A percentile compares a stretch with the other conserved stretches of the same genome.
These are phyloP conservation scores for Panaeolus papilionaceus DNA, from an alignment of 768 basidiomycete species.

Conservation along the genomic window DNA sequence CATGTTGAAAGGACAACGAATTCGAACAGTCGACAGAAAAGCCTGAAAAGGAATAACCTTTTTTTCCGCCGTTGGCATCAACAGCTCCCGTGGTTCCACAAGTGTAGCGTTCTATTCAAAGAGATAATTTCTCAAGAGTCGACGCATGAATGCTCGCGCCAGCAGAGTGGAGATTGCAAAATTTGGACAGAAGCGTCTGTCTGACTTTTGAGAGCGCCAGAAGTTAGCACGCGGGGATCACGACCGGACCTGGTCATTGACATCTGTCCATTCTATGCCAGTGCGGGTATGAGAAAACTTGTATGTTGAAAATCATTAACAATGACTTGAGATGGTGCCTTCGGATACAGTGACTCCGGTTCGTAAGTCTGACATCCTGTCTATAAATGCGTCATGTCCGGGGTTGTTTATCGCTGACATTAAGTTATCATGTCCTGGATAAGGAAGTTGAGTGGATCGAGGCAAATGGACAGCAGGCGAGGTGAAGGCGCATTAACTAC, in stretches of 20 bases:
- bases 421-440: not conserved
- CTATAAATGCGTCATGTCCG: not conserved
- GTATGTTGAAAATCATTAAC: not conserved
- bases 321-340: conserved; percentile 5
- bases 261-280: not conserved
- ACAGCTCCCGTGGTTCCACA: conserved; percentile 9
- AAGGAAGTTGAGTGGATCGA: not conserved
- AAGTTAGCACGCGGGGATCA: not conserved
- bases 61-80: conserved; percentile 12
- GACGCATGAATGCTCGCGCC: not conserved
- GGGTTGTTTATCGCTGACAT: not conserved
- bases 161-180: conserved; percentile 10
- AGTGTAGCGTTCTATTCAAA: conserved; percentile 7
- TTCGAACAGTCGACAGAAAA: conserved; percentile 11
- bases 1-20: not conserved
- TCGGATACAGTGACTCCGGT: conserved; percentile 5
- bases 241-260: conserved; percentile 5
- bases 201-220: not conserved
- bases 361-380: not conserved
- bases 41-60: not conserved
- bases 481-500: not conserved
- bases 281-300: not conserved
- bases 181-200: conserved; percentile 2
- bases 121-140: conserved; percentile 9
- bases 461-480: not conserved